A percentile compares a stretch with the other conserved stretches of the same genome.
phyloP scores from a whole-genome alignment of 192 early-diverging fungal genomes.

The Martensiomyces pterosporus region DNA sequence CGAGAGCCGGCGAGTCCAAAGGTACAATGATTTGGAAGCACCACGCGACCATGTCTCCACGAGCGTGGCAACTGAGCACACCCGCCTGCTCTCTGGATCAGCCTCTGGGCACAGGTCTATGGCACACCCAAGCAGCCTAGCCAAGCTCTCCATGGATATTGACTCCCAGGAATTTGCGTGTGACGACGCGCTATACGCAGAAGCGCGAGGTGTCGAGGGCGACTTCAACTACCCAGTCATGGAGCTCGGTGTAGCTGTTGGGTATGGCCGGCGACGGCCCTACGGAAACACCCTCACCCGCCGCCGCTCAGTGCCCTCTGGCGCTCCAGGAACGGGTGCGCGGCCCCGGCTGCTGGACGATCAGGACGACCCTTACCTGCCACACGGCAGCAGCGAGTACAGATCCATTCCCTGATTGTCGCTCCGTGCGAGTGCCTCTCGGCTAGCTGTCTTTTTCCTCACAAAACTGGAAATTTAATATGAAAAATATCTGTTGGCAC shows the following conservation, averaged over 20 bases:
- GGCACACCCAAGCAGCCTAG: conserved; percentile 6
- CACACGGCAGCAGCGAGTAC: too few relatives aligned
- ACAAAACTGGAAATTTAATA: too few relatives aligned
- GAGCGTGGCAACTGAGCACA: conserved; percentile 19
- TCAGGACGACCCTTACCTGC: too few relatives aligned
- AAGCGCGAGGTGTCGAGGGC: conserved; percentile 39
- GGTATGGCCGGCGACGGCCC: conserved; percentile 38
- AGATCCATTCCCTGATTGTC: too few relatives aligned
- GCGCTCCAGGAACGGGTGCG: too few relatives aligned
- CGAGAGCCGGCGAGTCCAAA: conserved; percentile 30
- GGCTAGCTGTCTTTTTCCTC: too few relatives aligned
- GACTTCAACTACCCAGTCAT: conserved; percentile 52
- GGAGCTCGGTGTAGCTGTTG: conserved; percentile 46
- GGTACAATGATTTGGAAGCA: not conserved
- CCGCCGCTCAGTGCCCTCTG: too few relatives aligned
- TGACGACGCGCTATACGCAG: conserved; percentile 38
- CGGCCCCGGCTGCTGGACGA: too few relatives aligned
- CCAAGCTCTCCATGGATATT: conserved; percentile 40
- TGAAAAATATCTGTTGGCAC: too few relatives aligned
- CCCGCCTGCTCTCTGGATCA: conserved; percentile 13
- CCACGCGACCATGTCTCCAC: not conserved
- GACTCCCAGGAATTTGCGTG: conserved; percentile 7
- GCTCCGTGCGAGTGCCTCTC: too few relatives aligned
- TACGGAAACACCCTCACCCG: conserved; percentile 18
- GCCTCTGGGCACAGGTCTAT: too few relatives aligned